Evolutionary conservation across 2,329 filamentous ascomycete genomes (phyloP), one percentile per base, ranked within the genome.

Genomic region (Xylariaceae sp.): DNA sequence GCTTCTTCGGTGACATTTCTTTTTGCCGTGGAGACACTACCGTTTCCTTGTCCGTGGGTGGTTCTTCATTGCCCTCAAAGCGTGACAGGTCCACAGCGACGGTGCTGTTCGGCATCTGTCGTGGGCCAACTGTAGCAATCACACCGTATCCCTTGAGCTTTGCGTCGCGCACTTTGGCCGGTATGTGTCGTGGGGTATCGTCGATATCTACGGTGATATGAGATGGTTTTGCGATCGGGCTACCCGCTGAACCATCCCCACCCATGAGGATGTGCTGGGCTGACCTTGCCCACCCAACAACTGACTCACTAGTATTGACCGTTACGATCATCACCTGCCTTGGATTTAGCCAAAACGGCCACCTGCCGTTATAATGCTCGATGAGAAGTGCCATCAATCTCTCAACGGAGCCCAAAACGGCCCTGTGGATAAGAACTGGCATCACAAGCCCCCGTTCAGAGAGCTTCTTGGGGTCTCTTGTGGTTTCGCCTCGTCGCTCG

Each of bases 281-380:
- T 42, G 74, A 71, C 55, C 70, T 77, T 20, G 75, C 82, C 77
- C 74, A 83, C 1, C 71, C 71, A 9, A 87, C 57, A 0, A 88
- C 79, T 1, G 79, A 75, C 2, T 78, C 74, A 3, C 79, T 81
- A 47, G 86, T 80, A 65, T 89, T 91, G 50, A 93, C 81, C 0
- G 89, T 89, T 29, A 95, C 73, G 53, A 96, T 82, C 44, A 89
- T 84, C 42, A 85, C 87, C 68, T 95, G 92, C 5, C 86, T 84
- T 1, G 91, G 91, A 52, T 89, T 93, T 9, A 96, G 79, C 92
- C 91, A 96, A 71, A 96, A 93, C 2, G 91, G 91, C 85, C 90
- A 96, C 55, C 81, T 83, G 16, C 90, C 90, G 54, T 88, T 81
- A 65, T 93, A 91, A 63, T 90, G 88, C 73, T 96, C 92, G 52